Evolutionary conservation across 2,329 filamentous ascomycete species (phyloP).

Genomic region (Alternaria hordeiaustralica): DNA sequence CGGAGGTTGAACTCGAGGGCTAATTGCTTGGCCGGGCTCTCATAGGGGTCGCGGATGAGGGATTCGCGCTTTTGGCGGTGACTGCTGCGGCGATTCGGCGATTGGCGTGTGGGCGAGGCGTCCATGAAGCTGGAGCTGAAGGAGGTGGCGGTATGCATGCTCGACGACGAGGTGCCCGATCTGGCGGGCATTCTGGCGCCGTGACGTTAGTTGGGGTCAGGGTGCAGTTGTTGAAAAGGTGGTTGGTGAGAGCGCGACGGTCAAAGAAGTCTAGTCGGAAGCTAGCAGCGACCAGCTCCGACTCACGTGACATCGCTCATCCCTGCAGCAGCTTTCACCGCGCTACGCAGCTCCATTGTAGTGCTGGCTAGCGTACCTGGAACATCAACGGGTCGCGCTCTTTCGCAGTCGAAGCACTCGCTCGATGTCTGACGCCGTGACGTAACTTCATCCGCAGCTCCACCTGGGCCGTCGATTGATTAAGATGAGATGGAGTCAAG

Average conservation of each 20-base stretch:
- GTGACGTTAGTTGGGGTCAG: conserved; percentile 5
- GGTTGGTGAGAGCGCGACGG: conserved; percentile 28
- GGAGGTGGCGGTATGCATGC: conserved; percentile 43
- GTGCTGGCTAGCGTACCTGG: neutral
- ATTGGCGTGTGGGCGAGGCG: conserved; percentile 41
- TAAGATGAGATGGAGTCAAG: conserved; percentile 2
- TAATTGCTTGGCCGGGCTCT: conserved; percentile 46
- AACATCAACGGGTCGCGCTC: neutral
- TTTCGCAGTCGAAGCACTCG: neutral
- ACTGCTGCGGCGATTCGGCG: conserved; percentile 38
- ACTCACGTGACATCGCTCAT: conserved; percentile 22
- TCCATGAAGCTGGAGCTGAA: conserved; percentile 41
- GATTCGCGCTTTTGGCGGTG: conserved; percentile 32
- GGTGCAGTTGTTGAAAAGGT: conserved; percentile 24
- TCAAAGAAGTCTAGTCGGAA: conserved; percentile 9
- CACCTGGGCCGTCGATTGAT: neutral
- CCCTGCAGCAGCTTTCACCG: conserved; percentile 16
- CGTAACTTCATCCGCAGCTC: neutral
- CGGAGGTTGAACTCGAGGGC: conserved; percentile 52
- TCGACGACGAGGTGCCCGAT: conserved; percentile 43
- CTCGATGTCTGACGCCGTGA: neutral
- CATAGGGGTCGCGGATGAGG: conserved; percentile 29
- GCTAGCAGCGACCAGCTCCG: conserved; percentile 8
- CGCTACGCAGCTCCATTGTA: neutral
- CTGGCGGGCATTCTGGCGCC: conserved; percentile 35